Evolutionary conservation across 345 rosid species (phyloP), one percentile per base, ranked within the genome.

Genomic region (Aquilaria yunnanensis): DNA sequence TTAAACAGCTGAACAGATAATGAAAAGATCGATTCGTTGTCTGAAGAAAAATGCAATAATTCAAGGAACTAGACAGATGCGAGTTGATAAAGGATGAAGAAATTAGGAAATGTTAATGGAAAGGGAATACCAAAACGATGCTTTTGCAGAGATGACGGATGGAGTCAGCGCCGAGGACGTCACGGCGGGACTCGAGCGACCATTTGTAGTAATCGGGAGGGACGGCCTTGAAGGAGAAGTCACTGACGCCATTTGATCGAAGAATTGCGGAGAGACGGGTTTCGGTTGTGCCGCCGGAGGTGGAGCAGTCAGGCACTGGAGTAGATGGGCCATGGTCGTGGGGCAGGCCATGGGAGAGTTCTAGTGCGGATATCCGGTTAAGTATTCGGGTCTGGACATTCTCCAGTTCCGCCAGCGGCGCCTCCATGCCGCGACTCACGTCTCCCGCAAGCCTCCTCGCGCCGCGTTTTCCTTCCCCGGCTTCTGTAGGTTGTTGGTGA

Each of bases 121-220:
- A 50, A 30, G 6, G 50, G 67, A 67, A 48, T 70, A 90, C 98
- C 92, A 90, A 72, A 69, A 90, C 96, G 74, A 93, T 85, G 89
- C 95, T 90, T 68, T 90, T 94, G 83, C 96, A 90, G 48, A 90
- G 96, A 72, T 94, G 95, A 68, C 85, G 67, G 56, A 94, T 59
- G 1, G 96, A 86, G 74, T 89, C 77, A 48, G 95, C 99, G 41
- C 69, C 75, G 47, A 90, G 90, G 63, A 67, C 75, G 74, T 80
- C 80, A 55, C 92, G 85, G 32, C 96, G 90, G 13, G 83, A 74
- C 67, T 94, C 89, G 14, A 88, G 72, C 50, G 95, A 56, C 82
- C 91, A 75, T 29, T 88, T 86, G 72, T 90, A 94, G 77, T 94
- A 94, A 67, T 90, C 83, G 0, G 77, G 7, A 11, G 93, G 64